phyloP scores from a whole-genome alignment of 352 stramenopile genomes.

The Globisporangium acanthophoron region DNA sequence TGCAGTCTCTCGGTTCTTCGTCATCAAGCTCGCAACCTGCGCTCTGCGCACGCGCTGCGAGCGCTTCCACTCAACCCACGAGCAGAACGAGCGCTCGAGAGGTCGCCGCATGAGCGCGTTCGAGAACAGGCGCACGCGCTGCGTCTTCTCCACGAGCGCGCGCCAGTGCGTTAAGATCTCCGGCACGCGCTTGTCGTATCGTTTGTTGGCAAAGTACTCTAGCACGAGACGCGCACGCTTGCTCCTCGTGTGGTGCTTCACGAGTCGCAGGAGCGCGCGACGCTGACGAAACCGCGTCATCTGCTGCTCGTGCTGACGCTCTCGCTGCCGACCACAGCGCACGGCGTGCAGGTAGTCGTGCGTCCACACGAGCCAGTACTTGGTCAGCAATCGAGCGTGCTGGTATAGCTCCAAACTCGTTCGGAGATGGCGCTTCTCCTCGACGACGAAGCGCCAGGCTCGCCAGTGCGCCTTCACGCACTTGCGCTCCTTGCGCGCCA shows the following conservation, averaged over 20 bases:
- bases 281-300: constrained; percentile 7
- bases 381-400: constrained; percentile 45
- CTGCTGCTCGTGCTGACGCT: background rate
- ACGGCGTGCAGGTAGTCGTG: constrained; percentile 32
- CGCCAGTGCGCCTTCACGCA: constrained; percentile 36
- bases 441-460: constrained; percentile 32
- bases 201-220: constrained; percentile 31
- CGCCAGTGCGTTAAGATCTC: constrained; percentile 16
- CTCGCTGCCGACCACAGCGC: background rate
- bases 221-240: constrained; percentile 32
- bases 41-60: constrained; percentile 1
- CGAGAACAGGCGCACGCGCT: constrained; percentile 3
- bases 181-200: constrained; percentile 19
- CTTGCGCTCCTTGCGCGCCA: constrained; percentile 35
- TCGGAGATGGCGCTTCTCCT: constrained; percentile 34
- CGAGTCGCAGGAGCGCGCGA: constrained; percentile 12
- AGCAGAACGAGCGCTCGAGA: background rate
- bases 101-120: background rate
- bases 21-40: background rate
- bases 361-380: constrained; percentile 53
- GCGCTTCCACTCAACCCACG: constrained; percentile 4
- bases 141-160: background rate
- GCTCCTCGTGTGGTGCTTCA: constrained; percentile 3
- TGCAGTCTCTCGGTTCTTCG: background rate
- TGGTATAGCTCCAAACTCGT: constrained; percentile 42